Conservation (phyloP, 140 eudicot genomes). For the Oenanthe javanica region DNA sequence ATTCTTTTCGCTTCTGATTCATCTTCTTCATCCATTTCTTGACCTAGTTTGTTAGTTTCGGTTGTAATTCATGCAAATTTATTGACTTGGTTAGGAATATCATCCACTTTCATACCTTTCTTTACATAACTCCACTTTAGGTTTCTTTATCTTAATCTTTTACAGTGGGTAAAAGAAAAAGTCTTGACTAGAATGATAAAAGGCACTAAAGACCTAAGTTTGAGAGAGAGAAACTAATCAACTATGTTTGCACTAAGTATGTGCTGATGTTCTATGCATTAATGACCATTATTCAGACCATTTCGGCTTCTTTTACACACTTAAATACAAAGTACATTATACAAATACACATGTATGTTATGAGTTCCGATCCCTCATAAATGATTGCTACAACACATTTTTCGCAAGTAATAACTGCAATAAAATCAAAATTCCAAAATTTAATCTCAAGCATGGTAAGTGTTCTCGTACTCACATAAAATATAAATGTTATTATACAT, state of each 20-base stretch:
- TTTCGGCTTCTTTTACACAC: conserved; percentile 5
- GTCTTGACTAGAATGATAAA: conserved; percentile 18
- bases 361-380: too few relatives aligned
- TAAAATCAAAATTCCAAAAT: too few relatives aligned
- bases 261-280: conserved; percentile 51
- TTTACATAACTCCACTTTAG: conserved; percentile 1
- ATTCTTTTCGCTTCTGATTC: conserved; percentile 22
- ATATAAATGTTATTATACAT: too few relatives aligned
- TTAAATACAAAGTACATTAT: not conserved
- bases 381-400: conserved; percentile 15
- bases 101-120: conserved; percentile 66
- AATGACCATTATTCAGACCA: conserved; percentile 38
- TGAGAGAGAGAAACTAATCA: conserved; percentile 20
- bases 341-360: too few relatives aligned
- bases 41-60: conserved; percentile 23
- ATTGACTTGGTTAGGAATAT: not conserved
- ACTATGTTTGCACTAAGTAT: not conserved
- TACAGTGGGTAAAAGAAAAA: conserved; percentile 19
- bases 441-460: too few relatives aligned
- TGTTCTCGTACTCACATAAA: too few relatives aligned
- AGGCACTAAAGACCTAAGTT: conserved; percentile 1
- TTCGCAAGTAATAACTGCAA: too few relatives aligned
- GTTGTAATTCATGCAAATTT: conserved; percentile 55
- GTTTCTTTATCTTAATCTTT: conserved; percentile 16
- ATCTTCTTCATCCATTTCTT: conserved; percentile 28